These are phyloP conservation scores for Penicillium parvum DNA, from an alignment of 495 filamentous ascomycete genomes.

Conservation along the genomic window DNA sequence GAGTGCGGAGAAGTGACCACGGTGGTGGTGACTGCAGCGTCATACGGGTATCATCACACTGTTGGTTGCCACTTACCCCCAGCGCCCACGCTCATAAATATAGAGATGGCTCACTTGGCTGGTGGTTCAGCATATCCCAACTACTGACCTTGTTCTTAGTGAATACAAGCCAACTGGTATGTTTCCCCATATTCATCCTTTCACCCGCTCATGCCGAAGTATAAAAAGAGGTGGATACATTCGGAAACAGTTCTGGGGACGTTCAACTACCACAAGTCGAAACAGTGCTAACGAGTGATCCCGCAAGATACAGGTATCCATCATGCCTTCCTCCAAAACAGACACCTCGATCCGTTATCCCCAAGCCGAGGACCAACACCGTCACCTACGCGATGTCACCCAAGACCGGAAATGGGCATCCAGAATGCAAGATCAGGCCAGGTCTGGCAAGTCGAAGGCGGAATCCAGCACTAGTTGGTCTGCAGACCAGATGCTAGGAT, in stretches of 20 bases:
- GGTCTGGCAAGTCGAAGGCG: conserved; percentile 6
- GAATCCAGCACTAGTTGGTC: conserved; percentile 17
- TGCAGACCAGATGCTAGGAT: conserved; percentile 26
- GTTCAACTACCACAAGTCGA: not conserved
- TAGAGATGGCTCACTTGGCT: not conserved
- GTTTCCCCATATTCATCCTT: conserved; percentile 1
- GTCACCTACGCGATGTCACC: conserved; percentile 17
- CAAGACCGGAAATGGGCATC: conserved; percentile 19
- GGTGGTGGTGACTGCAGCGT: conserved; percentile 23
- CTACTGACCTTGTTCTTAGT: not conserved
- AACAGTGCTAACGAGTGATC: not conserved
- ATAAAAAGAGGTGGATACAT: not conserved
- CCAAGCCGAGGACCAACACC: conserved; percentile 19
- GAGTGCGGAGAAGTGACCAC: conserved; percentile 15
- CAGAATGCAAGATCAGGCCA: conserved; percentile 6
- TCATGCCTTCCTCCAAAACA: conserved; percentile 31
- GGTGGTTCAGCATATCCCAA: not conserved
- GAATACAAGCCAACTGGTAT: conserved; percentile 2
- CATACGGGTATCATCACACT: conserved; percentile 21
- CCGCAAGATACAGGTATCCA: not conserved
- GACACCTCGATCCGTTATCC: conserved; percentile 24
- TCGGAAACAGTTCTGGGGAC: too few relatives aligned
- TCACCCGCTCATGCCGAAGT: conserved; percentile 1
- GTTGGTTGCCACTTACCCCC: conserved; percentile 14
- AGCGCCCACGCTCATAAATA: conserved; percentile 21